A percentile compares a stretch with the other conserved stretches of the same genome.
Evolutionary conservation across 139 green algal genomes (phyloP).

Genomic region (Picochlorum sp.): DNA sequence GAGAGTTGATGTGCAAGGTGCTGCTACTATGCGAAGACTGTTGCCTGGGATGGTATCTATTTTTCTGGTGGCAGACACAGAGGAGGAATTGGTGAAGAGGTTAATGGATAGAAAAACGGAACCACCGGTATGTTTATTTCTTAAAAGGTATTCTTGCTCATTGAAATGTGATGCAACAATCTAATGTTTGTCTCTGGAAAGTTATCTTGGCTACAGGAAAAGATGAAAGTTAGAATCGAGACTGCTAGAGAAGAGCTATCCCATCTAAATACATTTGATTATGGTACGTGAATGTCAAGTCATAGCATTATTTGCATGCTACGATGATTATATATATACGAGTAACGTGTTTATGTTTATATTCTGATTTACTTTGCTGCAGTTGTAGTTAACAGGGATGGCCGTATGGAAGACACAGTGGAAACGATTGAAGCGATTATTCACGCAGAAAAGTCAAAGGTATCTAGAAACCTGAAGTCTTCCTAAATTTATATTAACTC

Average conservation of each 20-base stretch:
- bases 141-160: slow-evolving; percentile 20
- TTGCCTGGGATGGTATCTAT: slow-evolving; percentile 59
- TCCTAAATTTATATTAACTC: neutral
- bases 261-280: slow-evolving; percentile 75
- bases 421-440: slow-evolving; percentile 66
- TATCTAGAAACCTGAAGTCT: neutral
- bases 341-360: neutral
- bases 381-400: slow-evolving; percentile 77
- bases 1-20: slow-evolving; percentile 86
- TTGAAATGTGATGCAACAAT: slow-evolving; percentile 34
- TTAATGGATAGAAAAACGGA: slow-evolving; percentile 83
- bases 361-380: no score
- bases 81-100: slow-evolving; percentile 63
- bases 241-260: slow-evolving; percentile 65
- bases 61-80: slow-evolving; percentile 55
- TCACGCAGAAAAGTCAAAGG: slow-evolving; percentile 57
- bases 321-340: neutral
- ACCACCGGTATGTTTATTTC: slow-evolving; percentile 4
- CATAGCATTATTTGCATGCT: slow-evolving; percentile 7
- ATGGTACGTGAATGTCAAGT: no score
- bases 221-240: slow-evolving; percentile 53
- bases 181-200: neutral
- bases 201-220: neutral
- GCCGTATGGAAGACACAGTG: slow-evolving; percentile 67
- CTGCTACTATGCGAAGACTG: slow-evolving; percentile 63